phyloP scores from a whole-genome alignment of 1,139 yeast genomes.

The Suhomyces guaymorum region DNA sequence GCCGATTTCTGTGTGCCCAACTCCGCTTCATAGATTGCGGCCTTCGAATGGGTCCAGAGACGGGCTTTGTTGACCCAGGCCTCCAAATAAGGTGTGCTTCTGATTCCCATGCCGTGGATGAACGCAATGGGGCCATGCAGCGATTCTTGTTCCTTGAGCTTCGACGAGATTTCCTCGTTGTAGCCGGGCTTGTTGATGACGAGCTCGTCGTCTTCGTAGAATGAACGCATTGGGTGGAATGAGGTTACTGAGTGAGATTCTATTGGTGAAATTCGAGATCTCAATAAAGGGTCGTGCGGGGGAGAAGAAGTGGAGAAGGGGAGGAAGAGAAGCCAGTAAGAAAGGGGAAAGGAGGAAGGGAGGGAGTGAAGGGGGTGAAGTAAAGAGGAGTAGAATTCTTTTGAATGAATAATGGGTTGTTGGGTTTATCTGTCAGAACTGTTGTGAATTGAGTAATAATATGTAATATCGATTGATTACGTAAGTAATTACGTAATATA shows the following conservation, averaged over 20 bases:
- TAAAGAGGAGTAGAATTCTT: no score
- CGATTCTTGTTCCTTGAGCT: constrained; percentile 41
- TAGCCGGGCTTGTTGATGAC: constrained; percentile 50
- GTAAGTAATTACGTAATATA: neutral
- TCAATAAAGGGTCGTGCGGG: constrained; percentile 2
- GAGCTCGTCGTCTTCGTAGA: constrained; percentile 54
- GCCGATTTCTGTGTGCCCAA: constrained; percentile 48
- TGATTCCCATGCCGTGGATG: constrained; percentile 54
- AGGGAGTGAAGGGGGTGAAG: no score
- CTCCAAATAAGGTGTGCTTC: constrained; percentile 51
- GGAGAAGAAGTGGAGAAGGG: neutral
- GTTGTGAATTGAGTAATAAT: neutral
- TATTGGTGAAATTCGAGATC: no score
- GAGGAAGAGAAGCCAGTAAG: neutral
- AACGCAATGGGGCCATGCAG: constrained; percentile 44
- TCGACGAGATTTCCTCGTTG: constrained; percentile 35
- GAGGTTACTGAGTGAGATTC: neutral
- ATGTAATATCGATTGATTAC: neutral
- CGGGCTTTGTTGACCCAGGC: constrained; percentile 40
- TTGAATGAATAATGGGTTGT: no score
- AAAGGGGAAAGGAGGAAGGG: no score
- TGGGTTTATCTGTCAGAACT: no score
- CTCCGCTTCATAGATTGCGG: constrained; percentile 43
- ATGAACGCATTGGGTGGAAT: no score
- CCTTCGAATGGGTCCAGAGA: constrained; percentile 37